A percentile compares a stretch with the other conserved stretches of the same genome.
Conservation (phyloP, 768 basidiomycete species). For the Leucogyrophana mollusca region DNA sequence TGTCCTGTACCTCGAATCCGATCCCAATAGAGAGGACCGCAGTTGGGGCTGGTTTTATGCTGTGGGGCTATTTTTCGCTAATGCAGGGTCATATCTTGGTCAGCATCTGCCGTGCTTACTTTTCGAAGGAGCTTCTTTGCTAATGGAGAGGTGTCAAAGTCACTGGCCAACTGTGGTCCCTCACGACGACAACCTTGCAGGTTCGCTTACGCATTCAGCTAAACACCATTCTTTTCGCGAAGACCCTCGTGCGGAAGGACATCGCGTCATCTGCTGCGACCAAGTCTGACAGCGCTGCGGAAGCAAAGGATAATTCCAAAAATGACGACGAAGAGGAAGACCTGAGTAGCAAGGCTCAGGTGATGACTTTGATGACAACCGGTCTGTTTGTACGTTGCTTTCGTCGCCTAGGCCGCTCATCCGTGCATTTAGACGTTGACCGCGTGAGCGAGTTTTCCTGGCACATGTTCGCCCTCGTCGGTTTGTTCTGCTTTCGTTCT, state of each 20-base stretch:
- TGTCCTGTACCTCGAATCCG: slow-evolving; percentile 64
- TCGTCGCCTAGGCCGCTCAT: too few species aligned
- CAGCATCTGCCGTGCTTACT: slow-evolving; percentile 13
- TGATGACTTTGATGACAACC: slow-evolving; percentile 96
- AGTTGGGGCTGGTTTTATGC: slow-evolving; percentile 78
- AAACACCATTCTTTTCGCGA: slow-evolving; percentile 81
- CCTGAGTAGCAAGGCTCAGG: slow-evolving; percentile 69
- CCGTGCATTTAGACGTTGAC: slow-evolving; percentile 82
- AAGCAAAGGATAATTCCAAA: slow-evolving; percentile 14
- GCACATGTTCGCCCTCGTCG: slow-evolving; percentile 74
- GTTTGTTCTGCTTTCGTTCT: slow-evolving; percentile 32
- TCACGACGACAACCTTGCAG: slow-evolving; percentile 69
- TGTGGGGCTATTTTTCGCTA: slow-evolving; percentile 48
- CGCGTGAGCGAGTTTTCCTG: slow-evolving; percentile 82
- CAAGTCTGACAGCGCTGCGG: slow-evolving; percentile 21
- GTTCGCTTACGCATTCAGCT: slow-evolving; percentile 71
- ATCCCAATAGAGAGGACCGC: slow-evolving; percentile 50
- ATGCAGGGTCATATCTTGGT: slow-evolving; percentile 43
- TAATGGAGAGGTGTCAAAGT: slow-evolving; percentile 33
- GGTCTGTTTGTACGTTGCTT: too few species aligned
- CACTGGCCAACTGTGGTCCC: slow-evolving; percentile 68
- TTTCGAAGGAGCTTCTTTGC: not conserved
- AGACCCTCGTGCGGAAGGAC: slow-evolving; percentile 85
- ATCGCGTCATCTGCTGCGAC: slow-evolving; percentile 61
- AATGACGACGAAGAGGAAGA: slow-evolving; percentile 43